These are phyloP conservation scores for Sclerotinia trifoliorum DNA, from an alignment of 2,329 filamentous ascomycete species.

Conservation along the genomic window DNA sequence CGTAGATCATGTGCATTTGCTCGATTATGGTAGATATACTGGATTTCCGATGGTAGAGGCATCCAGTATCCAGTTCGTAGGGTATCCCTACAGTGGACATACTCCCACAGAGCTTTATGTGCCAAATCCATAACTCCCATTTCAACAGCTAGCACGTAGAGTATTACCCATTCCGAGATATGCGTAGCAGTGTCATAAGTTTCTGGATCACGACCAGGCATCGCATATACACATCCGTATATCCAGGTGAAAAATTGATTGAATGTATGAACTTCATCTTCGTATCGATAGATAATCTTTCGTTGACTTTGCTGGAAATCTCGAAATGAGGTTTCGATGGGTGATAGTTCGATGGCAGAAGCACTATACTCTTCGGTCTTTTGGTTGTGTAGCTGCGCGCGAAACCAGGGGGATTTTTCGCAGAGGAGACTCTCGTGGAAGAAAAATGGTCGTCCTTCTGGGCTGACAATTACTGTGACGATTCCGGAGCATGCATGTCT, in stretches of 20 bases:
- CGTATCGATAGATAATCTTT: not conserved
- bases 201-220: not conserved
- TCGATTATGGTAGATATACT: not conserved
- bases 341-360: not conserved
- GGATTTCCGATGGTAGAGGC: conserved; percentile 4
- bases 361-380: not conserved
- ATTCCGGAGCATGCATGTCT: conserved; percentile 1
- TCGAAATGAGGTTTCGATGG: not conserved
- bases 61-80: conserved; percentile 1
- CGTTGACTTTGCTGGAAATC: not conserved
- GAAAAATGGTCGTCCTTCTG: not conserved
- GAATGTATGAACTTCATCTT: conserved; percentile 14
- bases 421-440: conserved; percentile 10
- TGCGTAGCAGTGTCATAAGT: not conserved
- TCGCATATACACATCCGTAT: not conserved
- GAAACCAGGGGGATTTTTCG: conserved; percentile 14
- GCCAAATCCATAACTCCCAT: conserved; percentile 13
- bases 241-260: conserved; percentile 16
- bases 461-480: not conserved
- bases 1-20: not conserved
- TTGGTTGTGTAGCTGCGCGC: not conserved
- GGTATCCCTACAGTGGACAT: not conserved
- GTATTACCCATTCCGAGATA: conserved; percentile 14
- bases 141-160: not conserved
- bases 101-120: not conserved